Percentiles rank a stretch among this genome's conserved stretches.
Conservation (phyloP, 129 eudicot species). For the Centella asiatica region DNA sequence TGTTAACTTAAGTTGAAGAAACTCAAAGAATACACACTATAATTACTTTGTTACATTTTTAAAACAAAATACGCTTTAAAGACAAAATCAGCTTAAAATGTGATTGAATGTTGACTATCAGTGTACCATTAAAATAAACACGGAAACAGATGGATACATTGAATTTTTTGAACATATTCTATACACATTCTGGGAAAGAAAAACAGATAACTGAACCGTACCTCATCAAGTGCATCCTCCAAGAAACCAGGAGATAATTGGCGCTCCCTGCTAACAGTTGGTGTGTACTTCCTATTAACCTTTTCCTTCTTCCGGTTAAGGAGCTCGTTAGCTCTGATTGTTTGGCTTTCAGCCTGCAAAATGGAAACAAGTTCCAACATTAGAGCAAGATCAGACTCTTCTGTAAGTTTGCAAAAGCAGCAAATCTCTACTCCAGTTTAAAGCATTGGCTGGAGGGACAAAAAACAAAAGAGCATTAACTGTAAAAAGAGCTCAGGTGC, state of each 20-base stretch:
- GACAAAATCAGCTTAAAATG: not conserved
- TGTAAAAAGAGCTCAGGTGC: no score
- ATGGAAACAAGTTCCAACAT: no score
- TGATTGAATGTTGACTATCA: not conserved
- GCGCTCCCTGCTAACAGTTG: constrained; percentile 74
- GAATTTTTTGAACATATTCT: not conserved
- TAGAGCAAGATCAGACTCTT: no score
- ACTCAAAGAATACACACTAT: not conserved
- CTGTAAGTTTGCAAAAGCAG: no score
- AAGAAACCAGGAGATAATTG: constrained; percentile 97
- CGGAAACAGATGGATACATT: not conserved
- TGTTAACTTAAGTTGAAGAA: not conserved
- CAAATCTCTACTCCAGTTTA: no score
- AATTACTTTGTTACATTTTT: not conserved
- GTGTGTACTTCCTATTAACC: constrained; percentile 76
- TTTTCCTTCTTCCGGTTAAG: constrained; percentile 86
- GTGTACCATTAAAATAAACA: not conserved
- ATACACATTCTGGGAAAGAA: no score
- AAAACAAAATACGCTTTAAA: not conserved
- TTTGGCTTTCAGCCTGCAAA: constrained; percentile 86
- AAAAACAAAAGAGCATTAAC: no score
- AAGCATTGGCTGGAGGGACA: no score
- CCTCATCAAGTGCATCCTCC: constrained; percentile 96
- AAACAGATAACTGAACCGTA: constrained; percentile 8
- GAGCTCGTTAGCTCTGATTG: constrained; percentile 80